These are phyloP conservation scores for Candida saitoana DNA, from an alignment of 805 yeast species.

Conservation along the genomic window DNA sequence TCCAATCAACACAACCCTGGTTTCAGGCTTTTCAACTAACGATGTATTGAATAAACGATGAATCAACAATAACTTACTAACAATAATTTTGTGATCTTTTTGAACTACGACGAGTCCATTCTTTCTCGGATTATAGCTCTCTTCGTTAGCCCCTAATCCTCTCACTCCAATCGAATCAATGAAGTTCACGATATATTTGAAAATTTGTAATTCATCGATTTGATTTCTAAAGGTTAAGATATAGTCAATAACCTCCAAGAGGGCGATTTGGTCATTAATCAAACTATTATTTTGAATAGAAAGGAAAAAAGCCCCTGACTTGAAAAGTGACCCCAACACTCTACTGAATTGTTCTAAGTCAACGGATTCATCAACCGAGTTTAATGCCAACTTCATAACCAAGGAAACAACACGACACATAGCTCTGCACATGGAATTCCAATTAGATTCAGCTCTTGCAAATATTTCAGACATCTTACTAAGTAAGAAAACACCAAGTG, in stretches of 20 bases:
- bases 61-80: constrained; percentile 57
- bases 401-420: constrained; percentile 57
- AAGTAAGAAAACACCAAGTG: constrained; percentile 49
- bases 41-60: constrained; percentile 49
- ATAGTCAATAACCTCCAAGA: constrained; percentile 58
- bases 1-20: constrained; percentile 39
- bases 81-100: constrained; percentile 52
- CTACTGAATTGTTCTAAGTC: constrained; percentile 23
- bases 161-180: constrained; percentile 53
- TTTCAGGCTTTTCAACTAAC: constrained; percentile 21
- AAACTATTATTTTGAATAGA: constrained; percentile 43
- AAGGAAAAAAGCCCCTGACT: constrained; percentile 43
- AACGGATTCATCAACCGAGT: constrained; percentile 16
- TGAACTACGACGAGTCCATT: constrained; percentile 16
- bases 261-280: constrained; percentile 57
- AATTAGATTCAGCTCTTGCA: constrained; percentile 45
- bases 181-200: constrained; percentile 41
- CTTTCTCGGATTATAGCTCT: constrained; percentile 13
- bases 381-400: constrained; percentile 40
- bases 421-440: constrained; percentile 64
- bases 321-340: constrained; percentile 32
- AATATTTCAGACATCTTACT: constrained; percentile 45
- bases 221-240: constrained; percentile 43
- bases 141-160: constrained; percentile 48
- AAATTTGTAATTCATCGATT: constrained; percentile 36